Conservation (phyloP, 2,329 filamentous ascomycete species). For the Helicocarpus griseus region DNA sequence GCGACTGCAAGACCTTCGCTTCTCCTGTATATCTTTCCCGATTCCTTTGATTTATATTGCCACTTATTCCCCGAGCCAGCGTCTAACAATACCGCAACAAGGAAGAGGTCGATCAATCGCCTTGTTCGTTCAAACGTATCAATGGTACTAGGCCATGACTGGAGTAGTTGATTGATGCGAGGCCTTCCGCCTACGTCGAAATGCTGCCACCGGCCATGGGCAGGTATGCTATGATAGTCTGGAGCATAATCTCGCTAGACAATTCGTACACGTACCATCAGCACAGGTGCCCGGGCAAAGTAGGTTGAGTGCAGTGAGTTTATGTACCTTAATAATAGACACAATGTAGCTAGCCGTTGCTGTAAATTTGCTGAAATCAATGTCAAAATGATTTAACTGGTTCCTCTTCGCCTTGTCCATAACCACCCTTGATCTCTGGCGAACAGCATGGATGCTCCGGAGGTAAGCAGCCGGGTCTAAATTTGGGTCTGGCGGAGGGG, state of each 20-base stretch:
- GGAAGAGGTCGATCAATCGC: slow-evolving; percentile 51
- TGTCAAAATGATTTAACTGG: slow-evolving; percentile 74
- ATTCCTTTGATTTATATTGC: slow-evolving; percentile 88
- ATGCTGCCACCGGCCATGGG: slow-evolving; percentile 62
- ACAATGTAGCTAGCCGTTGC: slow-evolving; percentile 81
- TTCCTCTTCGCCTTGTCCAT: slow-evolving; percentile 68
- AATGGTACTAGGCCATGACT: slow-evolving; percentile 35
- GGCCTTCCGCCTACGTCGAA: slow-evolving; percentile 48
- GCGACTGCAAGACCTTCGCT: slow-evolving; percentile 80
- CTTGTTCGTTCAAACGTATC: slow-evolving; percentile 42
- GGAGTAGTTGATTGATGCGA: slow-evolving; percentile 38
- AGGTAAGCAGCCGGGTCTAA: slow-evolving; percentile 86
- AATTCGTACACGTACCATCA: slow-evolving; percentile 8
- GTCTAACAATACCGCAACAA: slow-evolving; percentile 51
- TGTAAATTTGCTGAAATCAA: slow-evolving; percentile 73
- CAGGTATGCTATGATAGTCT: slow-evolving; percentile 64
- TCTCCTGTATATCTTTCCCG: slow-evolving; percentile 68
- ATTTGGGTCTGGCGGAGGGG: slow-evolving; percentile 75
- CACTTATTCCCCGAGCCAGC: slow-evolving; percentile 81
- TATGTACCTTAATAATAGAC: slow-evolving; percentile 79
- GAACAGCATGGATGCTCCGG: slow-evolving; percentile 76
- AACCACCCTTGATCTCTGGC: slow-evolving; percentile 66
- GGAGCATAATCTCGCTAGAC: slow-evolving; percentile 55
- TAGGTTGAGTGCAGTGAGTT: neutral
- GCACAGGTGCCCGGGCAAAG: neutral